Base-by-base conservation (phyloP, 2,329 filamentous ascomycete species). In the Penicillium palitans region DNA sequence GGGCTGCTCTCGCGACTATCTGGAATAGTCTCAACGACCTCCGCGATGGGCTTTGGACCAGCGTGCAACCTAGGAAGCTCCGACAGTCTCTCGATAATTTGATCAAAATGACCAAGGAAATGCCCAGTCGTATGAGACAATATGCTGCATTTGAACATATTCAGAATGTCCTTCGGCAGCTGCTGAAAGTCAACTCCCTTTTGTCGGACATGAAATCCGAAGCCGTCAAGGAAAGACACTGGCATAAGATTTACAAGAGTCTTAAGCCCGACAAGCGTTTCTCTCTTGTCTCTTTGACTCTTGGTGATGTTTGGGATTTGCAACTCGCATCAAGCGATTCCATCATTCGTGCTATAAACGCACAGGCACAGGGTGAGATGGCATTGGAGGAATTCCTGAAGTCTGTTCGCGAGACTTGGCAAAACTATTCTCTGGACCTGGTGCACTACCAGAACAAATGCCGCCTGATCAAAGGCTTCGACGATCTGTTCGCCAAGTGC, bases 81-180 rank as follows among this genome's bases (percentile, higher is more conserved):
- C 87, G 95, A 39, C 86, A 90, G 67, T 90, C 91, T 61, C 88
- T 99, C 51, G 93, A 99, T 70, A 88, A 89, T 48, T 84, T 98
- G 53, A 91, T 98, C 74, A 96, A 96, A 80, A 96, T 96, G 84
- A 98, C 93, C 37, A 98, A 96, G 78, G 93, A 98, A 62, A 98
- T 99, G 95, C 95, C 96, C 0, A 96, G 92, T 76, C 88, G 95
- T 59, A 98, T 99, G 93, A 88, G 96, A 60, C 96, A 99, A 72
- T 99, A 99, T 75, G 93, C 96, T 67, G 96, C 96, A n/a, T 99
- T 99, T 72, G 96, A 99, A 76, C 93, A 99, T 71, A 92, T 99
- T 40, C 96, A 99, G 73, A 91, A 87, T 63, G 90, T 96, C 31
- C 84, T 99, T 41, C 90, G 92, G 45, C 88, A 93, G 61, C 84